A percentile compares a stretch with the other conserved stretches of the same genome.
Conservation (phyloP, 768 basidiomycete species). For the Pleurotus pulmonarius region DNA sequence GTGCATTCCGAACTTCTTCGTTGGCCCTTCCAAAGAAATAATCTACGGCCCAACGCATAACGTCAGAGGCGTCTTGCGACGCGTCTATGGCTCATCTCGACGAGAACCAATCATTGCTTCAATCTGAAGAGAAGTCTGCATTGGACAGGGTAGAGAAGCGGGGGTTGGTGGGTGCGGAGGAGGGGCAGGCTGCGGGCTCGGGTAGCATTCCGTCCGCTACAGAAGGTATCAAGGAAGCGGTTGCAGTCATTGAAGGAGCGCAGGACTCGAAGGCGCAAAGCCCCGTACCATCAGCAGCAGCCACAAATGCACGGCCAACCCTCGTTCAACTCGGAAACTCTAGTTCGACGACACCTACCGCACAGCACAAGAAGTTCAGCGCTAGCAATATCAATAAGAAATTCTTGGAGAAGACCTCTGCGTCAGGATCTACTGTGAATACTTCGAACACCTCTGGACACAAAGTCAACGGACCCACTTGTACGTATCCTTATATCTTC, state of each 20-base stretch:
- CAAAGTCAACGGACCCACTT: conserved; percentile 45
- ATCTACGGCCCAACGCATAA: conserved; percentile 14
- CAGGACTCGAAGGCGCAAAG: not conserved
- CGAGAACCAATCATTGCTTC: conserved; percentile 39
- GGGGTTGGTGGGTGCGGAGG: conserved; percentile 22
- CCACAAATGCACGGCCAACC: conserved; percentile 31
- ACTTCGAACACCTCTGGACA: conserved; percentile 37
- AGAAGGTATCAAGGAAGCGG: not conserved
- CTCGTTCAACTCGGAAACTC: conserved; percentile 42
- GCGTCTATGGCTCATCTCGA: conserved; percentile 80
- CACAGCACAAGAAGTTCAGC: conserved; percentile 81
- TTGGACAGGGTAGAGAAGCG: conserved; percentile 35
- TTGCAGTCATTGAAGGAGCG: not conserved
- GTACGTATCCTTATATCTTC: conserved; percentile 34
- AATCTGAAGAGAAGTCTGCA: conserved; percentile 22
- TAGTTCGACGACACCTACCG: conserved; percentile 27
- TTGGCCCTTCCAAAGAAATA: conserved; percentile 13
- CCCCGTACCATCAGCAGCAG: conserved; percentile 10
- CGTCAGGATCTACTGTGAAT: conserved; percentile 44
- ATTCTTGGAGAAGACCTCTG: conserved; percentile 86
- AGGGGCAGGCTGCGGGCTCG: conserved; percentile 11
- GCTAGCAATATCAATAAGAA: conserved; percentile 95
- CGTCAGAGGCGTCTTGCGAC: conserved; percentile 59
- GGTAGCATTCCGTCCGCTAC: not conserved
- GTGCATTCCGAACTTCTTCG: conserved; percentile 2